Evolutionary conservation across 2,329 filamentous ascomycete species (phyloP), one percentile per base, ranked within the genome.

Genomic region (Blastomyces silverae): DNA sequence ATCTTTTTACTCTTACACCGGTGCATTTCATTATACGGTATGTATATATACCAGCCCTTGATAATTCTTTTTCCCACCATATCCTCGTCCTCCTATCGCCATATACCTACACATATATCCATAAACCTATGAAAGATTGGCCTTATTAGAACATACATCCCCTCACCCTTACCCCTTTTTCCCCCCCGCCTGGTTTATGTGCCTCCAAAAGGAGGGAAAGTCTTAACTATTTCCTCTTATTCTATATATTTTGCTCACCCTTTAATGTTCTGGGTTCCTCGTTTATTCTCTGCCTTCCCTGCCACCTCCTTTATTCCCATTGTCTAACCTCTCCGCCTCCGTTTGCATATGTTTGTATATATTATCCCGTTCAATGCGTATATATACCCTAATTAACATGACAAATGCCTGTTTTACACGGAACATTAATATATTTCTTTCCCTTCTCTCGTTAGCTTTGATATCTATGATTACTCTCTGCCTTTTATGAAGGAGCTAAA

Each of bases 361-460:
- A 57, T 22, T 57, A 57, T 57, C 34, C 53, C n/a, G 53, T 39
- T 37, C 17, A n/a, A 39, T 57, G 17, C 31, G 7, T 57, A 57
- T 39, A 57, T 57, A 39, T 57, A 57, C n/a, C 34, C 31, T n/a
- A 56, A 37, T 56, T 56, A 37, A 56, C 28, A 37, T 31, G 20
- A 37, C 53, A 28, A 25, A 22, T 11, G 8, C 11, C 8, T 50
- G 10, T 25, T 50, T 50, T 50, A 22, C 20, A 34, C 17, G 52
- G 20, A 20, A 8, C 34, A n/a, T n/a, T 11, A 56, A 52, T 52
- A 25, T 28, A 4, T 25, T 28, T 52, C 25, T 50, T 25, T 50
- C 2, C 15, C 22, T n/a, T n/a, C 4, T n/a, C 4, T 6, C 11
- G 37, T 39, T 31, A 10, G 17, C 25, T 42, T 42, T 39, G 20